Percentiles rank a stretch among this genome's conserved stretches.
These are phyloP conservation scores for Brettanomyces anomalus DNA, from an alignment of 805 yeast species.

Conservation along the genomic window DNA sequence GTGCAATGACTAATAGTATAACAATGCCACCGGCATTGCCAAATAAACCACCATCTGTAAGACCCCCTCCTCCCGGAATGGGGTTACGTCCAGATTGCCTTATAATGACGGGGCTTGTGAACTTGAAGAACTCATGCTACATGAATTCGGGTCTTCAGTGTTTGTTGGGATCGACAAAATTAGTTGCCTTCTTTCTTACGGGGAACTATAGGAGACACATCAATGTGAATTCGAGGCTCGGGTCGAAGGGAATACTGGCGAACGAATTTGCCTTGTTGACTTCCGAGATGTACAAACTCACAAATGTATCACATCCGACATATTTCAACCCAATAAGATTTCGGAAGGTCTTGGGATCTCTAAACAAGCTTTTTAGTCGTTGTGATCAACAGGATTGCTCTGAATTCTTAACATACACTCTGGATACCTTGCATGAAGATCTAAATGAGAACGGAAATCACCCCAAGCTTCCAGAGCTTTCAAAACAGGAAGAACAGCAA, in stretches of 20 bases:
- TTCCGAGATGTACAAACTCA: constrained; percentile 40
- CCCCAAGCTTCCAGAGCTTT: constrained; percentile 47
- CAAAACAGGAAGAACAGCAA: constrained; percentile 60
- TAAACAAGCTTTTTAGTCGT: constrained; percentile 57
- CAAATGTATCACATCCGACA: constrained; percentile 11
- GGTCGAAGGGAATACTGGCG: constrained; percentile 74
- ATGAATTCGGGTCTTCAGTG: constrained; percentile 91
- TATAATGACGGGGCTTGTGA: constrained; percentile 62
- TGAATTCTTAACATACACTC: constrained; percentile 65
- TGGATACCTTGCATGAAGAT: constrained; percentile 79
- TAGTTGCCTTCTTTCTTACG: constrained; percentile 53
- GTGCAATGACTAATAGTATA: neutral
- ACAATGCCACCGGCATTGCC: constrained; percentile 6
- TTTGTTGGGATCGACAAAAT: constrained; percentile 59
- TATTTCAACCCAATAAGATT: constrained; percentile 26
- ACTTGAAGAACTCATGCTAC: constrained; percentile 87
- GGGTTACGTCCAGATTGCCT: constrained; percentile 8
- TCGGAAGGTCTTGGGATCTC: constrained; percentile 57
- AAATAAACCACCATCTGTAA: neutral
- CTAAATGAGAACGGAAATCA: constrained; percentile 57
- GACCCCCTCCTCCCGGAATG: neutral
- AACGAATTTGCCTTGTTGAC: constrained; percentile 56
- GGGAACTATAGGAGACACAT: constrained; percentile 58
- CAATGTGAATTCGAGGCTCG: constrained; percentile 63
- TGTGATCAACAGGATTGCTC: constrained; percentile 79